Evolutionary conservation across 106 monocot genomes (phyloP).

Genomic region (Dendrobium chrysotoxum): DNA sequence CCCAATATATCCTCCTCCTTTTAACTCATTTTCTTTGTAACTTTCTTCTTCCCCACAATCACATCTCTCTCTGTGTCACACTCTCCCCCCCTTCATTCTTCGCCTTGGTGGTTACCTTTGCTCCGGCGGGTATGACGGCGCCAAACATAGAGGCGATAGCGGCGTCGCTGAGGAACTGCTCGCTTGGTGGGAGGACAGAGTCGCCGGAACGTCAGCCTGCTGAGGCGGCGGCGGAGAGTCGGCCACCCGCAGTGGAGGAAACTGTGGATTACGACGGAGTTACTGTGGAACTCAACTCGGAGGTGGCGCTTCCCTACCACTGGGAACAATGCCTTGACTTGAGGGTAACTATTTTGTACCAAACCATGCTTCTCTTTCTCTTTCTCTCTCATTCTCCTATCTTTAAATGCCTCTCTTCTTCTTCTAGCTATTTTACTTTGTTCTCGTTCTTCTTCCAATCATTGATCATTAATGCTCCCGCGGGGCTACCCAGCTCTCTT

Average conservation of each 20-base stretch:
- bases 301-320: slow-evolving; percentile 56
- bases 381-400: slow-evolving; percentile 1
- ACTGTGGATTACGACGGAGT: slow-evolving; percentile 23
- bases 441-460: slow-evolving; percentile 18
- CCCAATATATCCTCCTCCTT: not conserved
- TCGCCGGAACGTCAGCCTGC: slow-evolving; percentile 2
- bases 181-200: slow-evolving; percentile 19
- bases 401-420: slow-evolving; percentile 2
- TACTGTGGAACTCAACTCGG: slow-evolving; percentile 88
- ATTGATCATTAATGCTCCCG: slow-evolving; percentile 41
- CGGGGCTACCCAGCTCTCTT: not conserved
- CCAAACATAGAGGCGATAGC: slow-evolving; percentile 81
- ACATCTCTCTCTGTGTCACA: not conserved
- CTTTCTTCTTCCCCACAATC: not conserved
- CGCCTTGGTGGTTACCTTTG: not conserved
- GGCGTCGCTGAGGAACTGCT: slow-evolving; percentile 66
- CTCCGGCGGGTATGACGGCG: slow-evolving; percentile 28
- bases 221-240: slow-evolving; percentile 1
- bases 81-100: not conserved
- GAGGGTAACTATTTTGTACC: slow-evolving; percentile 28
- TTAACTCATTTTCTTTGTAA: not conserved
- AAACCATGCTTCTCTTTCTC: not conserved
- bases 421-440: not conserved
- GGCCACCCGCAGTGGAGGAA: not conserved
- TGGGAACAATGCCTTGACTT: slow-evolving; percentile 96